Conservation (phyloP, 495 filamentous ascomycete species). For the Penicillium diatomitis region DNA sequence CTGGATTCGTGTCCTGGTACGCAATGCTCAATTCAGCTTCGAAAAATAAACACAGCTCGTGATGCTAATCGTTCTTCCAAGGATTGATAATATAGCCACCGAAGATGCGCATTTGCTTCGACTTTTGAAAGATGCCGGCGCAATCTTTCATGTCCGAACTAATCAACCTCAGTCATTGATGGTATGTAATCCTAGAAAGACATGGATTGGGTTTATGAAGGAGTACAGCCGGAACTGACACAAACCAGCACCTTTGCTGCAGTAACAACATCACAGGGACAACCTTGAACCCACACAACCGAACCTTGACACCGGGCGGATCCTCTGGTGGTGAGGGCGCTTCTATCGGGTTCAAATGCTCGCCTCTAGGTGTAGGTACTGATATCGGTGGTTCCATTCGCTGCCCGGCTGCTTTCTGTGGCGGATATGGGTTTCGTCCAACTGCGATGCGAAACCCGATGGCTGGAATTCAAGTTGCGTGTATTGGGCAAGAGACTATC, state of each 20-base stretch:
- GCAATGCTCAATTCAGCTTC: not conserved
- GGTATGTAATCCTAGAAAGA: slow-evolving; percentile 12
- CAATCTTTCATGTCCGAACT: slow-evolving; percentile 58
- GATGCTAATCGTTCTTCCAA: not conserved
- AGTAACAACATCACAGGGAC: slow-evolving; percentile 57
- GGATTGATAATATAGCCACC: slow-evolving; percentile 24
- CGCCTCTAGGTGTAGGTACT: slow-evolving; percentile 56
- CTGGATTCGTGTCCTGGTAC: slow-evolving; percentile 33
- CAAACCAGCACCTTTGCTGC: slow-evolving; percentile 30
- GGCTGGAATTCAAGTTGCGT: slow-evolving; percentile 33
- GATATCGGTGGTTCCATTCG: slow-evolving; percentile 57
- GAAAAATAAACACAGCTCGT: not conserved
- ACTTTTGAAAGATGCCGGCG: slow-evolving; percentile 30
- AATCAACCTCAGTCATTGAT: slow-evolving; percentile 47
- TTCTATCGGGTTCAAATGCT: slow-evolving; percentile 51
- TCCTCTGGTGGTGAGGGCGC: slow-evolving; percentile 63
- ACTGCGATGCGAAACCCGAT: slow-evolving; percentile 44
- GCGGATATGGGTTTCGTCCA: slow-evolving; percentile 51
- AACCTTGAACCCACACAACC: slow-evolving; percentile 55
- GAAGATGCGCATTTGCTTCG: slow-evolving; percentile 30
- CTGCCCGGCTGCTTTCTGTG: slow-evolving; percentile 49
- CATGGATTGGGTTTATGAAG: no score
- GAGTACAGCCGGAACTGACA: slow-evolving; percentile 2
- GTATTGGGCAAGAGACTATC: slow-evolving; percentile 50
- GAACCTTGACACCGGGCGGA: slow-evolving; percentile 47